A percentile compares a stretch with the other conserved stretches of the same genome.
These are phyloP conservation scores for Apiospora sp. DNA, from an alignment of 2,329 filamentous ascomycete genomes.

Conservation along the genomic window DNA sequence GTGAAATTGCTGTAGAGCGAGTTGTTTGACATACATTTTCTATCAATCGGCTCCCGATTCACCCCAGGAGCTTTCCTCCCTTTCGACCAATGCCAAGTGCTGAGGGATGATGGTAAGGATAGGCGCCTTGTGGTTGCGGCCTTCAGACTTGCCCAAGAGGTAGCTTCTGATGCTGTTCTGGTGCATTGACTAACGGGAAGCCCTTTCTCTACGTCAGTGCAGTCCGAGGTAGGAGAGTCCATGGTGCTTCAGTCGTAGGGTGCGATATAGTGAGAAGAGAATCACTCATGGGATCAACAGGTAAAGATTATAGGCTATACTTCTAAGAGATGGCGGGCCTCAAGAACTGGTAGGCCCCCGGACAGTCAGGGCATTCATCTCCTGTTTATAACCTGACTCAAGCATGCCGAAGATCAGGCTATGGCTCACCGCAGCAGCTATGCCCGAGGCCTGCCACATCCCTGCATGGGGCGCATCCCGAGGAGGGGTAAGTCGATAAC, in stretches of 20 bases:
- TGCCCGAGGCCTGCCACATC: background rate
- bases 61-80: background rate
- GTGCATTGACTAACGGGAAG: background rate
- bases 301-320: background rate
- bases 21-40: background rate
- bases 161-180: background rate
- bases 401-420: background rate
- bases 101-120: background rate
- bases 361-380: background rate
- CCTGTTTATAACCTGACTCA: background rate
- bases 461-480: background rate
- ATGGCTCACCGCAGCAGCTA: background rate
- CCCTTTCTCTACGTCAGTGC: background rate
- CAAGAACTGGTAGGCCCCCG: too few species aligned
- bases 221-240: background rate
- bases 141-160: background rate
- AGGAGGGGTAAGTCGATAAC: background rate
- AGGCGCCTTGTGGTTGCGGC: background rate
- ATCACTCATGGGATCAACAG: background rate
- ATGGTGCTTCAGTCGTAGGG: background rate
- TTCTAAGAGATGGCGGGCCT: background rate
- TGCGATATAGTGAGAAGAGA: background rate
- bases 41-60: background rate
- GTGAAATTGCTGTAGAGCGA: too few species aligned
- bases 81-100: background rate